Percentiles rank a stretch among this genome's conserved stretches.
These are phyloP conservation scores for Cephaloascus albidus DNA, from an alignment of 805 yeast species.

Conservation along the genomic window DNA sequence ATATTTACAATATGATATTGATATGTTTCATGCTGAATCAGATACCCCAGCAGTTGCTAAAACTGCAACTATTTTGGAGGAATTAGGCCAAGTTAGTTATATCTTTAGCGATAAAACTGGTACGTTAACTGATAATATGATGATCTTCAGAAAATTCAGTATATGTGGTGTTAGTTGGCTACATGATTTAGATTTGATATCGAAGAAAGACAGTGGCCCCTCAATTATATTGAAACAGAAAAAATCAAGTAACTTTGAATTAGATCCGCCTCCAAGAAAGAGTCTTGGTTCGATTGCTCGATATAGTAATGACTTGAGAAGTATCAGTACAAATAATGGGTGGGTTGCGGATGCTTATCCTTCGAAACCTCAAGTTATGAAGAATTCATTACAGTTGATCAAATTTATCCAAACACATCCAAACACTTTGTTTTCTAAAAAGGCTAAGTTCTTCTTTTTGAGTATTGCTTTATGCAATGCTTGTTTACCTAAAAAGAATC, in stretches of 20 bases:
- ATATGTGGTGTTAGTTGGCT: slow-evolving; percentile 86
- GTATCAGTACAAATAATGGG: slow-evolving; percentile 13
- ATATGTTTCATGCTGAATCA: slow-evolving; percentile 80
- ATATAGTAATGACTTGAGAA: slow-evolving; percentile 19
- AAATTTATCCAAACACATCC: slow-evolving; percentile 68
- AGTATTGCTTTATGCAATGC: slow-evolving; percentile 84
- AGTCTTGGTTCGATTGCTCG: slow-evolving; percentile 24
- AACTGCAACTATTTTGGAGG: slow-evolving; percentile 93
- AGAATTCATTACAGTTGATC: slow-evolving; percentile 54
- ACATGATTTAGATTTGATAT: slow-evolving; percentile 56
- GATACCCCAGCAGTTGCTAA: slow-evolving; percentile 92
- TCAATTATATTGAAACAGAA: slow-evolving; percentile 3
- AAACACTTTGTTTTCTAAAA: slow-evolving; percentile 53
- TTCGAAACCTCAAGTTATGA: slow-evolving; percentile 26
- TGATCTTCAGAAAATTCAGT: slow-evolving; percentile 85
- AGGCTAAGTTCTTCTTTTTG: slow-evolving; percentile 71
- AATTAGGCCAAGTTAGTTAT: slow-evolving; percentile 93
- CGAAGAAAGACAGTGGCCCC: slow-evolving; percentile 12
- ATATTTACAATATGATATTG: slow-evolving; percentile 81
- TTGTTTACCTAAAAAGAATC: slow-evolving; percentile 62
- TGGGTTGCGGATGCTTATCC: slow-evolving; percentile 48
- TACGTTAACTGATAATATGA: slow-evolving; percentile 87
- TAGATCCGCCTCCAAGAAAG: slow-evolving; percentile 4
- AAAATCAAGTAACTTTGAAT: neutral
- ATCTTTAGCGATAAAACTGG: slow-evolving; percentile 97